A percentile compares a stretch with the other conserved stretches of the same genome.
Conservation (phyloP, 1,139 yeast genomes). For the Suzukiozyma palmioleophila region DNA sequence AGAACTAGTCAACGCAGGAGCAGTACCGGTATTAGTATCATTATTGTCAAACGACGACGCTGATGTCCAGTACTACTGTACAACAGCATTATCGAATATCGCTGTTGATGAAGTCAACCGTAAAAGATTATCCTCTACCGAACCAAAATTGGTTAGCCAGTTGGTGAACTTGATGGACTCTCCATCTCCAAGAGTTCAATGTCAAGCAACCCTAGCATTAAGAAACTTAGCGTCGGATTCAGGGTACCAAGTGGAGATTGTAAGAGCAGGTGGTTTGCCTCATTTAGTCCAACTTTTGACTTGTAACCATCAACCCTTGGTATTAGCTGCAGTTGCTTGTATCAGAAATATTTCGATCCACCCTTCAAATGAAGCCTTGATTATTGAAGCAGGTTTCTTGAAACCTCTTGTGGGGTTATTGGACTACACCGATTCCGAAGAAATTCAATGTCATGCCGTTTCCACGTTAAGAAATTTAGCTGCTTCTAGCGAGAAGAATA, state of each 20-base stretch:
- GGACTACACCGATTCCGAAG: conserved; percentile 86
- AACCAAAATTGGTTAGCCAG: conserved; percentile 88
- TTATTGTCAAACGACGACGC: conserved; percentile 83
- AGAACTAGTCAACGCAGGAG: conserved; percentile 95
- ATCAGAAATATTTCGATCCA: conserved; percentile 94
- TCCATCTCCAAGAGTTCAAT: conserved; percentile 88
- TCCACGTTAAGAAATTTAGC: conserved; percentile 94
- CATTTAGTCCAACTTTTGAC: conserved; percentile 84
- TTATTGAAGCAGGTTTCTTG: conserved; percentile 93
- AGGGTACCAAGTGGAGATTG: conserved; percentile 89
- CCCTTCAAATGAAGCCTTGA: conserved; percentile 91
- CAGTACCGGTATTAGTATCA: conserved; percentile 94
- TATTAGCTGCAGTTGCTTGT: conserved; percentile 96
- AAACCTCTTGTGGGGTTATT: conserved; percentile 83
- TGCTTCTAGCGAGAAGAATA: conserved; percentile 89
- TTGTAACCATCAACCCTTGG: conserved; percentile 86
- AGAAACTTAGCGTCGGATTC: conserved; percentile 95
- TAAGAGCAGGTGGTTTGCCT: conserved; percentile 91
- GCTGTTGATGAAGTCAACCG: conserved; percentile 95
- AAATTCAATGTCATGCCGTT: conserved; percentile 96
- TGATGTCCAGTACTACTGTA: conserved; percentile 96
- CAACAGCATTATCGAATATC: conserved; percentile 92
- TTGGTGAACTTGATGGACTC: conserved; percentile 91
- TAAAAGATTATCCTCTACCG: conserved; percentile 82
- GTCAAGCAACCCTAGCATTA: conserved; percentile 95